phyloP scores from a whole-genome alignment of 2,329 filamentous ascomycete genomes.

The Diaporthe sp. region DNA sequence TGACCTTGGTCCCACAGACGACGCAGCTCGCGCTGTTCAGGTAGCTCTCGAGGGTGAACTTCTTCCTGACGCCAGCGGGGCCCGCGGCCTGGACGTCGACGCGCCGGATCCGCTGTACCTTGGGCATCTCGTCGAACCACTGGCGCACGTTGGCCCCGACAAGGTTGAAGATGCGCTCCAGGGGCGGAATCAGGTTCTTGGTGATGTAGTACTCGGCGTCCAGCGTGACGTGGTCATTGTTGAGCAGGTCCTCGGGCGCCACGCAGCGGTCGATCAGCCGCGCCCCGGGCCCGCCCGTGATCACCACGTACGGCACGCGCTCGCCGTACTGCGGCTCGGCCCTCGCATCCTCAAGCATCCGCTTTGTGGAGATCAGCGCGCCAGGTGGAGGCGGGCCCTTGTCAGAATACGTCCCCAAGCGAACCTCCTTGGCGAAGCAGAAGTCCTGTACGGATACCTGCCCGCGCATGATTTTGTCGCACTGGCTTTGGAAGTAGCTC shows the following conservation, averaged over 20 bases:
- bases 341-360: slow-evolving; percentile 88
- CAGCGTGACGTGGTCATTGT: slow-evolving; percentile 81
- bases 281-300: slow-evolving; percentile 88
- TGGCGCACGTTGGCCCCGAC: slow-evolving; percentile 90
- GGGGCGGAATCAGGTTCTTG: slow-evolving; percentile 93
- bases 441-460: slow-evolving; percentile 94
- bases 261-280: slow-evolving; percentile 91
- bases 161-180: slow-evolving; percentile 96
- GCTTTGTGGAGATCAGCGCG: slow-evolving; percentile 86
- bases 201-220: slow-evolving; percentile 97
- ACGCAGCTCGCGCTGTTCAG: slow-evolving; percentile 85
- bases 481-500: slow-evolving; percentile 89
- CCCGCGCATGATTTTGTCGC: slow-evolving; percentile 91
- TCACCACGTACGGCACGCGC: slow-evolving; percentile 92
- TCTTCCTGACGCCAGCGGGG: slow-evolving; percentile 52
- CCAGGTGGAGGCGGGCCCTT: slow-evolving; percentile 85
- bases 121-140: slow-evolving; percentile 99
- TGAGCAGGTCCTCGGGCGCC: slow-evolving; percentile 83
- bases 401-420: slow-evolving; percentile 88
- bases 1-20: slow-evolving; percentile 75
- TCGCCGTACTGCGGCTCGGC: slow-evolving; percentile 95
- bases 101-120: slow-evolving; percentile 80
- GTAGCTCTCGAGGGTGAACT: slow-evolving; percentile 92
- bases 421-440: slow-evolving; percentile 93
- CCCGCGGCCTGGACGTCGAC: slow-evolving; percentile 56